Evolutionary conservation across 257 asterid species (phyloP).

Genomic region (Jacaranda mimosifolia): DNA sequence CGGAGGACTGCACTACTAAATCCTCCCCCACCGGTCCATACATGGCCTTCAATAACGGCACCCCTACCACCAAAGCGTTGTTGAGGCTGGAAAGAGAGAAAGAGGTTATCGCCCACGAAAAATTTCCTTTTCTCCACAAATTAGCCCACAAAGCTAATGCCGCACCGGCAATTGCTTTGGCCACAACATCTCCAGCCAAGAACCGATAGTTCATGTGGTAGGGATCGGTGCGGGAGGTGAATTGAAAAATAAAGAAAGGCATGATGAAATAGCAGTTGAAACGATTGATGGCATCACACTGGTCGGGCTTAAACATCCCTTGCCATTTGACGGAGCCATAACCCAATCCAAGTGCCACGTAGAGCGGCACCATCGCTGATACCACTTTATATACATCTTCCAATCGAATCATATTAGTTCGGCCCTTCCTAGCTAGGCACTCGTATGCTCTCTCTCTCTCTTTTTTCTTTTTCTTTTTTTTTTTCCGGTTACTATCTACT

Average conservation of each 20-base stretch:
- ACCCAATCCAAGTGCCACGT: constrained; percentile 67
- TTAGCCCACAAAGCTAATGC: constrained; percentile 63
- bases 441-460: not conserved
- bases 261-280: constrained; percentile 71
- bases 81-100: constrained; percentile 64
- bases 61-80: constrained; percentile 77
- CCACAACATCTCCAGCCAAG: constrained; percentile 62
- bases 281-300: constrained; percentile 78
- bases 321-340: constrained; percentile 74
- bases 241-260: constrained; percentile 77
- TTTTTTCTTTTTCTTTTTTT: too few relatives aligned
- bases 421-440: not conserved
- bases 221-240: constrained; percentile 65
- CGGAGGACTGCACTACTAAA: constrained; percentile 71
- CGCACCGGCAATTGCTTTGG: constrained; percentile 50
- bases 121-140: constrained; percentile 40
- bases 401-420: constrained; percentile 51
- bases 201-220: constrained; percentile 70
- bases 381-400: constrained; percentile 68
- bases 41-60: constrained; percentile 74
- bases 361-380: constrained; percentile 61
- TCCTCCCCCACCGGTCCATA: constrained; percentile 65
- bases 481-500: too few relatives aligned
- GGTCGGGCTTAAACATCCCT: constrained; percentile 72
- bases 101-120: constrained; percentile 68